A percentile compares a stretch with the other conserved stretches of the same genome.
These are phyloP conservation scores for Kewa caespitosa DNA, from an alignment of 179 eudicot genomes.

Conservation along the genomic window DNA sequence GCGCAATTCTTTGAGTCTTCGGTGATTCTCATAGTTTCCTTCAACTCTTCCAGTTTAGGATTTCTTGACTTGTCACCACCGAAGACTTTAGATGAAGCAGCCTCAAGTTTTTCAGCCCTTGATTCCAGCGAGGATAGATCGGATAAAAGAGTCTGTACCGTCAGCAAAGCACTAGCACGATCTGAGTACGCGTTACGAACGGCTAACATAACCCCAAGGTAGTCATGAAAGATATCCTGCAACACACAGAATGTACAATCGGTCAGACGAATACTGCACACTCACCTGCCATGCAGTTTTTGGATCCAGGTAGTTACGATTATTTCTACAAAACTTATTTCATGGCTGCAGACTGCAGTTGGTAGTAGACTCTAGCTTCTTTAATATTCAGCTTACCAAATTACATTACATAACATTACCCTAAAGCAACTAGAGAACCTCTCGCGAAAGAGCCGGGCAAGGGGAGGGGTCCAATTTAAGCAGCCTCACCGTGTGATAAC, in stretches of 20 bases:
- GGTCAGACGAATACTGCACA: slow-evolving; percentile 1
- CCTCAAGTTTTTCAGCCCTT: slow-evolving; percentile 62
- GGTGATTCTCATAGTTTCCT: slow-evolving; percentile 67
- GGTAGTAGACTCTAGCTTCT: background rate
- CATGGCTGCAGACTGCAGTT: background rate
- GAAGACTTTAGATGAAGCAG: slow-evolving; percentile 68
- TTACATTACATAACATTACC: background rate
- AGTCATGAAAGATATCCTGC: slow-evolving; percentile 85
- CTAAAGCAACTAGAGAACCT: no score
- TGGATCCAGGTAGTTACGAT: background rate
- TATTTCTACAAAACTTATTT: background rate
- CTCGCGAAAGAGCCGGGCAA: no score
- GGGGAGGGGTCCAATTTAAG: no score
- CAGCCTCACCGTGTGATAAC: background rate
- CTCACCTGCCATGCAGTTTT: background rate
- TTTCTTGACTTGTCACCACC: slow-evolving; percentile 68
- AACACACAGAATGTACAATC: slow-evolving; percentile 13
- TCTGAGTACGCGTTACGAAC: slow-evolving; percentile 78
- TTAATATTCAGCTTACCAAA: background rate
- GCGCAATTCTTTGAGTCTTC: slow-evolving; percentile 90
- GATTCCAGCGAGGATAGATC: slow-evolving; percentile 69
- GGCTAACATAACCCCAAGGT: slow-evolving; percentile 77
- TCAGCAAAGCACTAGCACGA: slow-evolving; percentile 92
- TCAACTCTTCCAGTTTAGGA: slow-evolving; percentile 71
- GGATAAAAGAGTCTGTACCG: slow-evolving; percentile 86